Base-by-base conservation (phyloP, 2,329 filamentous ascomycete genomes). In the Paraconiothyrium brasiliense region DNA sequence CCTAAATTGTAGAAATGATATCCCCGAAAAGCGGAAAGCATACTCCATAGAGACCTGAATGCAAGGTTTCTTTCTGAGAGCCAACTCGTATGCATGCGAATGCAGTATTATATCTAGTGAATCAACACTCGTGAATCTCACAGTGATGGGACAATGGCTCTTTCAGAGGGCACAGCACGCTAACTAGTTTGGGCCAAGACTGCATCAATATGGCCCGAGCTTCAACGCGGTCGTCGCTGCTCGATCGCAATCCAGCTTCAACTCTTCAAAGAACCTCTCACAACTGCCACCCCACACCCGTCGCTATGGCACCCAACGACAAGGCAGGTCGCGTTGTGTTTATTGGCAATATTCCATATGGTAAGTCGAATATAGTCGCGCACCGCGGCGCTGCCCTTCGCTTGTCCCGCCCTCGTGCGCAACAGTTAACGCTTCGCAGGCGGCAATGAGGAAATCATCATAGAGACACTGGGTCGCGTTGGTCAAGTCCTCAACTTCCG, bases 391-490 rank as follows among this genome's bases (percentile, higher is more conserved):
- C n/a, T 11, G 27, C 16, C 39, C 30, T 27, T 2, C n/a, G n/a
- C 50, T 20, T n/a, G 27, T 24, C 41, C 13, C 27, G 54, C 54
- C 51, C 14, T 49, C 63, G 58, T 64, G 41, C 54, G 51, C 49
- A 67, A 70, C 49, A 68, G 55, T 57, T 48, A 59, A 65, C 59
- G 46, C 35, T 30, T 22, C 30, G 20, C 73, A 97, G 94, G 94
- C 66, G 89, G 97, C 67, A 97, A 93, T 34, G 95, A 99, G 81
- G 94, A 98, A 78, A 92, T 97, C 78, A 97, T 99, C 72, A 91
- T 90, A 76, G 92, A 97, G 71, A 97, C 97, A 63, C 96, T 98
- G 79, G 92, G 90, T 76, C 91, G 91, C 67, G 93, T 92, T 57
- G 95, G 95, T 61, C 92, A 94, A 67, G 94, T 98, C 1, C 85